phyloP scores from a whole-genome alignment of 192 early-diverging fungal genomes.

The Umbelopsis ramanniana region DNA sequence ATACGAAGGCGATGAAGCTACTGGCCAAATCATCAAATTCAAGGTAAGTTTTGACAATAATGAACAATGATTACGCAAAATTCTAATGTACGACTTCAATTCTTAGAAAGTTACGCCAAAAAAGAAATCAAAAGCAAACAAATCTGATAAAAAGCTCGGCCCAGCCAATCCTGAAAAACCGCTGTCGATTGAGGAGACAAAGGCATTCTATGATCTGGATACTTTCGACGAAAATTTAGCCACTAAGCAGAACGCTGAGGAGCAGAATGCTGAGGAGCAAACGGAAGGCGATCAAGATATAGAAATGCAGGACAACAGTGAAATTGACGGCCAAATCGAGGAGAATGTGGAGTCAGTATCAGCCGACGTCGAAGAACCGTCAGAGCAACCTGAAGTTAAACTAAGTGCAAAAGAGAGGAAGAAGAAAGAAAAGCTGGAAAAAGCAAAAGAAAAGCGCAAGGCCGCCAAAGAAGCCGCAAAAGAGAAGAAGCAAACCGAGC shows the following conservation, averaged over 20 bases:
- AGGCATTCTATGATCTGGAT: conserved; percentile 74
- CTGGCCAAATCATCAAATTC: conserved; percentile 75
- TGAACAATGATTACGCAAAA: conserved; percentile 7
- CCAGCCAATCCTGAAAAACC: conserved; percentile 55
- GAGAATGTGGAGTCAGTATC: conserved; percentile 20
- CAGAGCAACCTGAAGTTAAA: conserved; percentile 25
- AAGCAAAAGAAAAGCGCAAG: conserved; percentile 16
- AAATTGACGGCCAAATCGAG: conserved; percentile 29
- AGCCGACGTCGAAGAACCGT: conserved; percentile 28
- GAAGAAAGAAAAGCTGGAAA: conserved; percentile 2
- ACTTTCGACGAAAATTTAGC: conserved; percentile 74
- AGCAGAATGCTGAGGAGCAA: conserved; percentile 27
- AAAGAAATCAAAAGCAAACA: conserved; percentile 27
- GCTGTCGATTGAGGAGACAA: conserved; percentile 47
- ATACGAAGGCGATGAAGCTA: conserved; percentile 62
- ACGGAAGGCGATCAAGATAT: conserved; percentile 39
- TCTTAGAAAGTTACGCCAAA: not conserved
- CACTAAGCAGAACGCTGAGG: not conserved
- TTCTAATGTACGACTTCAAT: conserved; percentile 21
- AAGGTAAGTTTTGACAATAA: conserved; percentile 48
- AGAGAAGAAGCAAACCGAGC: not conserved
- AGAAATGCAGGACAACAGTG: conserved; percentile 12
- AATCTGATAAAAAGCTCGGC: conserved; percentile 36
- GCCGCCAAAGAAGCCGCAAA: not conserved
- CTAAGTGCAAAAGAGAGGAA: conserved; percentile 19